Evolutionary conservation across 2,329 filamentous ascomycete genomes (phyloP), one percentile per base, ranked within the genome.

Genomic region (Scedosporium dehoogii): DNA sequence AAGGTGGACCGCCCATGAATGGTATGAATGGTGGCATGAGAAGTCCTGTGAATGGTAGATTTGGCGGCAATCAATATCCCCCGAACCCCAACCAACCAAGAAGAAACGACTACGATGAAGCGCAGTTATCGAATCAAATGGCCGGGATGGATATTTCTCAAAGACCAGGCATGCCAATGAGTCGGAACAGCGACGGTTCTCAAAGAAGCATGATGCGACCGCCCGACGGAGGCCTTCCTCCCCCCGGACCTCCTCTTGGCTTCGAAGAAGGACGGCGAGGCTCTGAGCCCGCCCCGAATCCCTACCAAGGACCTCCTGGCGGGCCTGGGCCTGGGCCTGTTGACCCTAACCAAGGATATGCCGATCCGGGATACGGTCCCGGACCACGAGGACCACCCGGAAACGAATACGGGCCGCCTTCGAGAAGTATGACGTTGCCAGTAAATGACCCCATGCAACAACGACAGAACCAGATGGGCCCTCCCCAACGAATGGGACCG

Each of bases 391-490:
- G 64, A 27, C 73, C 75, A 10, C 66, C 66, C 7, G 69, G 70
- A 64, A 73, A 77, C 46, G 74, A 76, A 5, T 85, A 81, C 66
- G 81, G 76, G 0, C 78, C 81, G 2, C 82, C 81, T 7, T 69
- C 73, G n/a, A 77, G 85, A 67, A 87, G 84, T 63, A 83, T 81
- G 79, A 87, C 85, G 4, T 84, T 86, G 81, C 83, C 84, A 1
- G 71, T 76, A 3, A 78, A 81, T 62, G 76, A 79, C 10, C 71
- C 73, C 18, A 73, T 75, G 66, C 73, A 76, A 41, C 75, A 70
- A 18, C 38, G 75, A 71, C 69, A 68, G 6, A 70, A 21, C 69
- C 70, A 38, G 25, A 69, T 71, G 66, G 67, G 67, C n/a, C 69
- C 70, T 7, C 70, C 69, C n/a, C 62, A 61, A n/a, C 58, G 33